These are phyloP conservation scores for Canna indica DNA, from an alignment of 176 grass and related monocot genomes.

Conservation along the genomic window DNA sequence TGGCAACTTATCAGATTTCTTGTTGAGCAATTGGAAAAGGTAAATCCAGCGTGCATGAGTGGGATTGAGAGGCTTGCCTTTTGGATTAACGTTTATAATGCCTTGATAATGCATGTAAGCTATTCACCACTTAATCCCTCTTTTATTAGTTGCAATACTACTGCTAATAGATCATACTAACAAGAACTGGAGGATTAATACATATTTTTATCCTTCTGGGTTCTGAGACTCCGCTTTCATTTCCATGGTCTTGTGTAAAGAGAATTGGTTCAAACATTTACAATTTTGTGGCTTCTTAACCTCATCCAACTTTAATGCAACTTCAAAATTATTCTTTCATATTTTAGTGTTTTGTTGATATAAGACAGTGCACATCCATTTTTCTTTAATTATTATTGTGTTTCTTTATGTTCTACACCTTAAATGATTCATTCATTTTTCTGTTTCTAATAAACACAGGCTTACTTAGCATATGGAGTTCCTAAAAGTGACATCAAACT, in stretches of 20 bases:
- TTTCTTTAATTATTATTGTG: no score
- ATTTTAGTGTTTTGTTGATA: background rate
- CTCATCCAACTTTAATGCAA: background rate
- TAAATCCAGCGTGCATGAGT: conserved; percentile 57
- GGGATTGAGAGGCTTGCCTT: conserved; percentile 79
- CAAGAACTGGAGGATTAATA: background rate
- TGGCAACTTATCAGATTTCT: conserved; percentile 53
- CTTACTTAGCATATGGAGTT: conserved; percentile 97
- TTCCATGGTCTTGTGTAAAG: no score
- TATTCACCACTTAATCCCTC: conserved; percentile 10
- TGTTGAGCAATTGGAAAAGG: conserved; percentile 79
- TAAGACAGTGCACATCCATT: no score
- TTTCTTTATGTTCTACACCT: conserved; percentile 5
- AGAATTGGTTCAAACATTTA: no score
- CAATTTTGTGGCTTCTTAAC: background rate
- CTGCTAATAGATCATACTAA: background rate
- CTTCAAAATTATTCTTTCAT: background rate
- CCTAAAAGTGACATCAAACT: conserved; percentile 94
- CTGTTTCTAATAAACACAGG: conserved; percentile 29
- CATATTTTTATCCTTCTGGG: background rate
- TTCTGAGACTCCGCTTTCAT: no score
- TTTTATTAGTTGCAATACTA: background rate
- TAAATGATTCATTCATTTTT: background rate
- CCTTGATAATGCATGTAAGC: conserved; percentile 98
- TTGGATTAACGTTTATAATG: conserved; percentile 97